Conservation (phyloP, 2,329 filamentous ascomycete genomes). For the Cytospora piceicola region DNA sequence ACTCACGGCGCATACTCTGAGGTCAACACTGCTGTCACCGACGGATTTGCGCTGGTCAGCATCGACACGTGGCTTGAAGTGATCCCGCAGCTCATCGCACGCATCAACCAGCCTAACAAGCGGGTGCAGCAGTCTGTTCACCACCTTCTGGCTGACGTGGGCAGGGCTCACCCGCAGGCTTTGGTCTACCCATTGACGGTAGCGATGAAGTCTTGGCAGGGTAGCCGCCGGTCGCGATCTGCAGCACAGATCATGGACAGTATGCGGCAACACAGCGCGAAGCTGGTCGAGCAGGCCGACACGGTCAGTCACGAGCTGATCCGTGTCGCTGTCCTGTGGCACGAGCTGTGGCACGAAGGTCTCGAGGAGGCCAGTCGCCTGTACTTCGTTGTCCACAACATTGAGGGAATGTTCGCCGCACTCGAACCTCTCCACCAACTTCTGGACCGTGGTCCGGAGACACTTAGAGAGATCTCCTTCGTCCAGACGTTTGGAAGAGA, state of each 20-base stretch:
- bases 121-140: conserved; percentile 90
- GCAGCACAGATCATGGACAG: conserved; percentile 96
- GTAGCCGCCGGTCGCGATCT: conserved; percentile 80
- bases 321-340: conserved; percentile 94
- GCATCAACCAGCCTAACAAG: conserved; percentile 94
- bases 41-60: conserved; percentile 89
- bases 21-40: conserved; percentile 84
- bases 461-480: conserved; percentile 93
- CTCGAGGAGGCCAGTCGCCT: conserved; percentile 94
- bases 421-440: conserved; percentile 89
- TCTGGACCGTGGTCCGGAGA: conserved; percentile 89
- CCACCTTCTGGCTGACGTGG: conserved; percentile 88
- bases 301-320: conserved; percentile 96
- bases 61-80: conserved; percentile 99
- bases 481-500: conserved; percentile 96
- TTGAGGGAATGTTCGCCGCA: conserved; percentile 94
- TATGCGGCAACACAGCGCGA: conserved; percentile 93
- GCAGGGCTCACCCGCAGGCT: conserved; percentile 91
- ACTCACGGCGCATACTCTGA: conserved; percentile 86
- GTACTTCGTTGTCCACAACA: conserved; percentile 97
- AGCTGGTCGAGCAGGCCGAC: conserved; percentile 92
- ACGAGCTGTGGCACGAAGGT: conserved; percentile 98
- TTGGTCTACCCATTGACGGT: conserved; percentile 97
- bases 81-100: conserved; percentile 93
- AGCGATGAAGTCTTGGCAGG: conserved; percentile 90